Base-by-base conservation (phyloP, 1,139 yeast species). In the Petasospora fabianii region DNA sequence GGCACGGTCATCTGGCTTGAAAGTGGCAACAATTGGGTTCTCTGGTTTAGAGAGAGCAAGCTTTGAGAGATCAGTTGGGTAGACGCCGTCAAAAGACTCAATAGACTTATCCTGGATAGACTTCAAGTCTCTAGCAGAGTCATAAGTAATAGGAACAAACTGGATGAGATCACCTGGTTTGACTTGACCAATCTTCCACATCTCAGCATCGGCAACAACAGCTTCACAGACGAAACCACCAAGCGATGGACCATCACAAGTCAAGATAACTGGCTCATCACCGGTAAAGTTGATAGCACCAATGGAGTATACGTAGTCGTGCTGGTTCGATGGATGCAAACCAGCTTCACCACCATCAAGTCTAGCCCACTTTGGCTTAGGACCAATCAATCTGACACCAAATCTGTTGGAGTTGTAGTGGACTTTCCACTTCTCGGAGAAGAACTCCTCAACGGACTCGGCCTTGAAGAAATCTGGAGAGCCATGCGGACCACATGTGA, bases 321-420 rank as follows among this genome's bases (percentile, higher is more conserved):
- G 97, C 34, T 96, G 92, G 64, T 92, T 92, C 14, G 97, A 88
- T 39, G 98, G 98, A 67, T 92, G 98, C 58, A 90, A 70, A 43
- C 98, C 98, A 45, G 95, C 97, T 59, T 88, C 96, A 42, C 97
- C 98, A 65, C 97, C 98, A 62, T 88, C 96, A n/a, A 73, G 62
- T 66, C 97, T 79, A 9, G 97, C 96, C 97, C 97, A 92, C 58
- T 77, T 73, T 8, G 97, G 98, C 62, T 88, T 90, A 43, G 97
- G 97, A 35, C 97, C 98, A 49, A 85, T 80, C 52, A 92, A 71
- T 60, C 97, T 77, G 31, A 92, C 95, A 60, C 97, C 98, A 63
- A 90, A 90, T 63, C 97, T 75, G 65, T 92, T 92, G 29, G 97
- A 88, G 66, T 92, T 92, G 70, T 92, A 92, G 61, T 92, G 97